Base-by-base conservation (phyloP, 2,329 filamentous ascomycete genomes). In the Talaromyces amestolkiae region DNA sequence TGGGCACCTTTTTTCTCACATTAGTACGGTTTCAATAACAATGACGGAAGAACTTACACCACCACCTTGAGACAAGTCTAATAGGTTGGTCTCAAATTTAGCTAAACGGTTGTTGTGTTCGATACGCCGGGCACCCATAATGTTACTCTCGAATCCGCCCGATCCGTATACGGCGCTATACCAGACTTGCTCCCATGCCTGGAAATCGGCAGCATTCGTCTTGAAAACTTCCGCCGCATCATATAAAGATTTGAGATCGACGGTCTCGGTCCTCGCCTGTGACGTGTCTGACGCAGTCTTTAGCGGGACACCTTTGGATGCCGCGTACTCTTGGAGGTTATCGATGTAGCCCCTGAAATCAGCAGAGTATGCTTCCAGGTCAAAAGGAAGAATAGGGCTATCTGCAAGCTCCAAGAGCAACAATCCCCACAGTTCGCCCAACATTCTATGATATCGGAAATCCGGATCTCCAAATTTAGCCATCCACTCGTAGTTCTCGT, bases 401-500 rank as follows among this genome's bases (percentile, higher is more conserved):
- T 97, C 93, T 1, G 91, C 84, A 13, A 97, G 84, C 72, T 98
- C 93, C 22, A 97, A 86, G 62, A 95, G 85, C n/a, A 98, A 81
- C 3, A 98, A 82, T 1, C 88, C 88, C 78, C 92, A 89, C 47
- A 98, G 82, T 77, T 97, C 88, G 11, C 87, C 91, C 66, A 98
- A 85, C 6, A 91, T 79, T 47, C 84, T 85, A 79, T 98, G 95
- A 74, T 96, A 95, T 11, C 84, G 77, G 73, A 97, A 97, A 1
- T 86, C 89, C 0, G 92, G 92, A 75, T 99, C 95, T 24, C 91
- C 89, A 66, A 91, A 87, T 43, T 84, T 85, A 31, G 88, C 83
- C 85, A 98, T 92, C 89, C 92, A 94, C 53, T 93, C 89, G 71
- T 91, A 93, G 63, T 88, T 96, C 74, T 98, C 94, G 78, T 96